Base-by-base conservation (phyloP, 139 green algal species). In the Bryopsis sp. region DNA sequence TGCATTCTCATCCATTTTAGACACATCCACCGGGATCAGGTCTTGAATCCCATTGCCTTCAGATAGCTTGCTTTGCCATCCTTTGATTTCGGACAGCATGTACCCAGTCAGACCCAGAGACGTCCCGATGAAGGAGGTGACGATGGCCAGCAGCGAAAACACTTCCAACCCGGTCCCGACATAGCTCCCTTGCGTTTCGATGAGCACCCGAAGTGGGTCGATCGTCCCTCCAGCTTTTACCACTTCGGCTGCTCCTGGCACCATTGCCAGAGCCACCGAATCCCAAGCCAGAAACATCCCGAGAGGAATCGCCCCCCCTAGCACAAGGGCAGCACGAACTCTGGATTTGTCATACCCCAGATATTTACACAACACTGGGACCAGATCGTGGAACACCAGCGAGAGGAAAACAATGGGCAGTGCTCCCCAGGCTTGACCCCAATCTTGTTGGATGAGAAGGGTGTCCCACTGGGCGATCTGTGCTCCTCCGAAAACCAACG, bases 321-420 rank as follows among this genome's bases (percentile, higher is more conserved):
- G 8, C 5, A 88, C 1, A 19, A 93, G 64, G 2, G 75, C 79
- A 5, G 43, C 64, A 8, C 79, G 71, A 22, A 90, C 75, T 24
- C 60, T 59, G 8, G 15, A 8, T 5, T 79, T 48, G 72, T 93
- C 78, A 32, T 78, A 82, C 2, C 69, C 74, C 39, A 93, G 76
- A 57, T 85, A 83, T 6, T 70, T 57, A 33, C 79, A 86, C n/a
- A 92, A 63, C 6, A 90, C 73, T 1, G 86, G 86, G 5, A 90
- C 65, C n/a, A 93, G 72, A 58, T 93, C 82, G 67, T 93, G 86
- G 58, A 79, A 93, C 2, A 93, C 86, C 0, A 92, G 68, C 1
- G 86, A 64, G 29, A 93, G 79, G 34, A 90, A 85, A 26, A 89
- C 68, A 72, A 92, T 78, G 32, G 86, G 86, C 32, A 91, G 28